Evolutionary conservation across 805 yeast genomes (phyloP).

Genomic region (Candida ficus): DNA sequence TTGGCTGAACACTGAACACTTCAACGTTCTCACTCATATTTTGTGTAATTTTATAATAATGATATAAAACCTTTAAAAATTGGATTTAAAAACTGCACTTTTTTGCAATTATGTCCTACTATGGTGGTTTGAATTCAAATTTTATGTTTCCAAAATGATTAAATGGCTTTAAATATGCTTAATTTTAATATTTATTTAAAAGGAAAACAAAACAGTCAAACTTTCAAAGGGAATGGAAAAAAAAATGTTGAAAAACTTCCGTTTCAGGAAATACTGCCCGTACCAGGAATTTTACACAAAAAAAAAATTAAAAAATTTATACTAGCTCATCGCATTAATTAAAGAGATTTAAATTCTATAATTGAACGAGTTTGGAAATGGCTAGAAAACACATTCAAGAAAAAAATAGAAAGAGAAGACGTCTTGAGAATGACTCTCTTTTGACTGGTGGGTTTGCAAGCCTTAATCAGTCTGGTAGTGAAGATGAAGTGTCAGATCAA

Average conservation of each 20-base stretch:
- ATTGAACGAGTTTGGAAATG: conserved; percentile 19
- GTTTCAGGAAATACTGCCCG: conserved; percentile 8
- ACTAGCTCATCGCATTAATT: conserved; percentile 9
- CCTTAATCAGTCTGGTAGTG: conserved; percentile 10
- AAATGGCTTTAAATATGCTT: too few species aligned
- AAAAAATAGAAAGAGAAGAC: conserved; percentile 25
- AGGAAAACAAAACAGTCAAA: background rate
- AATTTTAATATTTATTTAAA: background rate
- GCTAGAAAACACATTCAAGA: conserved; percentile 34
- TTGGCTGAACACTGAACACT: conserved; percentile 1
- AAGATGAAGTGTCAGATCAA: conserved; percentile 3
- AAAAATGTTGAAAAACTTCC: conserved; percentile 11
- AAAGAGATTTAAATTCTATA: too few species aligned
- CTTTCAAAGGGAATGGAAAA: too few species aligned
- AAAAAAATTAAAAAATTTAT: background rate
- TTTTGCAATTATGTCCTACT: too few species aligned
- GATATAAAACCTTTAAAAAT: too few species aligned
- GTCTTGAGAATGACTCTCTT: conserved; percentile 19
- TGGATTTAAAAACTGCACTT: too few species aligned
- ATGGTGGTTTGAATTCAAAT: too few species aligned
- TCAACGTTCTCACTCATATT: conserved; percentile 3
- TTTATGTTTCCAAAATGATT: too few species aligned
- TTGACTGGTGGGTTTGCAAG: conserved; percentile 22
- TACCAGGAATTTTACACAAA: conserved; percentile 2
- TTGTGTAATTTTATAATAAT: background rate